A percentile compares a stretch with the other conserved stretches of the same genome.
Conservation (phyloP, 2,329 filamentous ascomycete species). For the Camptophora hylomeconis region DNA sequence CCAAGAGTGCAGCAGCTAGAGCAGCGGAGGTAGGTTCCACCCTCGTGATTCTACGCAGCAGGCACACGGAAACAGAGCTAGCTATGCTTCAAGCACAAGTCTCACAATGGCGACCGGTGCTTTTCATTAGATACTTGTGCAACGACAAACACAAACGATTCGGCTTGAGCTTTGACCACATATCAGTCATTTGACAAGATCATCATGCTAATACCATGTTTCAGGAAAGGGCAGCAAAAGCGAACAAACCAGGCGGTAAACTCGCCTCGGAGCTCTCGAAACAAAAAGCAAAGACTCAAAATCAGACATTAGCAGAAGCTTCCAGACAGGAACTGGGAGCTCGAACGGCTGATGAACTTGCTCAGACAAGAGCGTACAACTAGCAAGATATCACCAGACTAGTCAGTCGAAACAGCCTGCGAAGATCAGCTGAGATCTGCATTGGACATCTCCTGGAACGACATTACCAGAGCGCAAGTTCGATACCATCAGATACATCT, state of each 20-base stretch:
- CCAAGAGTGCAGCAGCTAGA: slow-evolving; percentile 59
- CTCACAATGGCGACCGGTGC: no score
- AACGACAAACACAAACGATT: no score
- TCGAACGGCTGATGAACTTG: slow-evolving; percentile 54
- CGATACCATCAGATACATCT: no score
- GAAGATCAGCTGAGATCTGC: no score
- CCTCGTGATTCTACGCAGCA: not conserved
- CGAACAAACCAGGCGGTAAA: slow-evolving; percentile 49
- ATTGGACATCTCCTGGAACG: no score
- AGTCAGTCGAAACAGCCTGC: no score
- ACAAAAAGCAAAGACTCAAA: slow-evolving; percentile 62
- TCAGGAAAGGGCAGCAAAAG: slow-evolving; percentile 52
- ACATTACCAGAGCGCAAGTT: no score
- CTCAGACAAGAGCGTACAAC: slow-evolving; percentile 42
- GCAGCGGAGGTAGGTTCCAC: slow-evolving; percentile 65
- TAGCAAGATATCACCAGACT: no score
- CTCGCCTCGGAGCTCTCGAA: slow-evolving; percentile 57
- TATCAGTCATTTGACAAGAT: no score
- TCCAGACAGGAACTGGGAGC: slow-evolving; percentile 53
- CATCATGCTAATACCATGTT: slow-evolving; percentile 2
- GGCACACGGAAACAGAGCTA: slow-evolving; percentile 3
- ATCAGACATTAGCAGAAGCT: slow-evolving; percentile 52
- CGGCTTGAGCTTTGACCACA: no score
- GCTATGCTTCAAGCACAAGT: slow-evolving; percentile 3
- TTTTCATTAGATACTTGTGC: no score